Percentiles rank a stretch among this genome's conserved stretches.
phyloP scores from a whole-genome alignment of 2,329 filamentous ascomycete genomes.

The Colletotrichum scovillei region DNA sequence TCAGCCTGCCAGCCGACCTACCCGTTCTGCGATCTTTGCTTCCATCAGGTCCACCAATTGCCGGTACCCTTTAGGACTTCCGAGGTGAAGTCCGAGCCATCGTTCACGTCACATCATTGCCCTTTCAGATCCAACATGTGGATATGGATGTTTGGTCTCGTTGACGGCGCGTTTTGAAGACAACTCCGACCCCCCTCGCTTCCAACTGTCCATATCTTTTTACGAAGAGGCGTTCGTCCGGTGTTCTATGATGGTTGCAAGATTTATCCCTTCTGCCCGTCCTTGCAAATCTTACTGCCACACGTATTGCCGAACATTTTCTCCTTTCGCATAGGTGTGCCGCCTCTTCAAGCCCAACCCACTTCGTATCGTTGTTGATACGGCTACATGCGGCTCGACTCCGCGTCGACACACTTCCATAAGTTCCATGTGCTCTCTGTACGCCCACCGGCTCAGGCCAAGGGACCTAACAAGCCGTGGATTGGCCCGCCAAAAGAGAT shows the following conservation, averaged over 20 bases:
- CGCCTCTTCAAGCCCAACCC: background rate
- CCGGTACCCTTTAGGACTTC: constrained; percentile 8
- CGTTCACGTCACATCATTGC: background rate
- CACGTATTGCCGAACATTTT: background rate
- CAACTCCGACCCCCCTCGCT: background rate
- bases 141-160: background rate
- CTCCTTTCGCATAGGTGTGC: background rate
- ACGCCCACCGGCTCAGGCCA: background rate
- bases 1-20: constrained; percentile 4
- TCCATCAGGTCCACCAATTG: background rate
- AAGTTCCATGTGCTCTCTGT: background rate
- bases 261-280: background rate
- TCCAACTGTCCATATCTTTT: background rate
- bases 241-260: constrained; percentile 1
- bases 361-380: background rate
- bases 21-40: background rate
- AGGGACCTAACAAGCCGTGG: too few species aligned
- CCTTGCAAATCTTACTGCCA: background rate
- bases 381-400: background rate
- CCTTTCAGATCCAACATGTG: background rate
- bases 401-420: background rate
- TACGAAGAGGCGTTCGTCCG: constrained; percentile 3
- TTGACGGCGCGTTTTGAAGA: background rate
- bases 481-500: background rate
- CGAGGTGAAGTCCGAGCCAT: constrained; percentile 20